Conservation (phyloP, 768 basidiomycete genomes). For the Tulasnella sp. region DNA sequence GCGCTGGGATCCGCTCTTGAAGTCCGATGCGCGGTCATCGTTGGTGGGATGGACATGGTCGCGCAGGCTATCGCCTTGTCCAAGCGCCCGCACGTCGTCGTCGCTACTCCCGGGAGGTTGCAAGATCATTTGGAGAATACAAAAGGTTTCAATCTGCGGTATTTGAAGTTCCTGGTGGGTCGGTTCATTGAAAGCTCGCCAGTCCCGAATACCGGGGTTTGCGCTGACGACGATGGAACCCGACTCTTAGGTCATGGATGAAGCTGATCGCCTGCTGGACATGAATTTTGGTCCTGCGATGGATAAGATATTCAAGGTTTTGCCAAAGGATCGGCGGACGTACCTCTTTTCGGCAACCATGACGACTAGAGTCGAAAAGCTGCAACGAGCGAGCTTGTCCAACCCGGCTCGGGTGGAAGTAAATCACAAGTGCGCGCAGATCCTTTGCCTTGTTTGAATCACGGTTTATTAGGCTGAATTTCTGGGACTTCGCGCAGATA, state of each 20-base stretch:
- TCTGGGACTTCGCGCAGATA: conserved; percentile 48
- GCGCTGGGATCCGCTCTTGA: conserved; percentile 88
- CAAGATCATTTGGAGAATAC: conserved; percentile 94
- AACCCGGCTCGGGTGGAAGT: conserved; percentile 95
- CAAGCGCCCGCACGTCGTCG: conserved; percentile 88
- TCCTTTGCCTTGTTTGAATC: background rate
- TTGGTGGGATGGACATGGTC: conserved; percentile 93
- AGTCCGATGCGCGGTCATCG: conserved; percentile 79
- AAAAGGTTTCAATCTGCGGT: conserved; percentile 86
- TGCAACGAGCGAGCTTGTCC: conserved; percentile 85
- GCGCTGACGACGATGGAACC: background rate
- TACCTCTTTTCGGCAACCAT: conserved; percentile 98
- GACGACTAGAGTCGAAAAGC: conserved; percentile 95
- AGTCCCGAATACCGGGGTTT: too few species aligned
- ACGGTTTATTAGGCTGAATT: background rate
- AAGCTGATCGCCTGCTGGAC: conserved; percentile 91
- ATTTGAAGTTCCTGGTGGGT: conserved; percentile 78
- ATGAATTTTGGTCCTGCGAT: conserved; percentile 95
- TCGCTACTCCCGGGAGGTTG: conserved; percentile 90
- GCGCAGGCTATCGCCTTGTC: conserved; percentile 85
- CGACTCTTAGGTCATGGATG: conserved; percentile 74
- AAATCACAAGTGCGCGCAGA: conserved; percentile 65
- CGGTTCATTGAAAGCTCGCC: too few species aligned
- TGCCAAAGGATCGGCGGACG: conserved; percentile 90
- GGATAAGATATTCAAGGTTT: conserved; percentile 91